Percentiles rank a stretch among this genome's conserved stretches.
Evolutionary conservation across 2,329 filamentous ascomycete genomes (phyloP).

Genomic region (Lasiodiplodia citricola): DNA sequence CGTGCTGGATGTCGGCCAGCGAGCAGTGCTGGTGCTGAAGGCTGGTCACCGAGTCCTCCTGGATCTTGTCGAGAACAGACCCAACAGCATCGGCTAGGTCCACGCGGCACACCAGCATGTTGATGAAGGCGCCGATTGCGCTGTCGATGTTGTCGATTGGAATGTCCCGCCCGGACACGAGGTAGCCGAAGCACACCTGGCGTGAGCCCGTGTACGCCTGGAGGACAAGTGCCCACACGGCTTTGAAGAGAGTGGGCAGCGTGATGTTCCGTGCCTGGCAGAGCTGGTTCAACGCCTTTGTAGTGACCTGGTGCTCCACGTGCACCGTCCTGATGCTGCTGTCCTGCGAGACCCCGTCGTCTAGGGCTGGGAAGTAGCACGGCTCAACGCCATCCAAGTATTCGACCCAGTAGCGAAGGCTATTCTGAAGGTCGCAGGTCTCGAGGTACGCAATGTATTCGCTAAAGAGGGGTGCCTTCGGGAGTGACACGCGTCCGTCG

Average conservation of each 20-base stretch:
- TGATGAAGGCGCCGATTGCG: slow-evolving; percentile 45
- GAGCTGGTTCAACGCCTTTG: slow-evolving; percentile 31
- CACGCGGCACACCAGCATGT: slow-evolving; percentile 46
- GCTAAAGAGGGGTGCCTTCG: slow-evolving; percentile 43
- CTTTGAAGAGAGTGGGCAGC: slow-evolving; percentile 52
- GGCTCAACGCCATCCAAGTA: slow-evolving; percentile 47
- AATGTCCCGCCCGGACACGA: slow-evolving; percentile 43
- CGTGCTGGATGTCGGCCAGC: slow-evolving; percentile 36
- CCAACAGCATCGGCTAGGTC: slow-evolving; percentile 37
- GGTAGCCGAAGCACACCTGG: slow-evolving; percentile 44
- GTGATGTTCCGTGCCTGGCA: slow-evolving; percentile 55
- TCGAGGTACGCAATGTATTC: slow-evolving; percentile 43
- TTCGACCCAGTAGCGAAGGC: slow-evolving; percentile 43
- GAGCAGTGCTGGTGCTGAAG: slow-evolving; percentile 36
- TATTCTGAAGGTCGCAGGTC: slow-evolving; percentile 27
- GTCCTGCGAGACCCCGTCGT: slow-evolving; percentile 28
- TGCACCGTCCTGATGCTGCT: slow-evolving; percentile 10
- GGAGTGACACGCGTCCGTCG: slow-evolving; percentile 40
- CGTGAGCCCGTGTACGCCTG: slow-evolving; percentile 35
- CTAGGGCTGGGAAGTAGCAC: slow-evolving; percentile 45
- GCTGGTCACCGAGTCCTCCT: neutral
- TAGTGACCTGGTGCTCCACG: slow-evolving; percentile 45
- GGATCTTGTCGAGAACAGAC: slow-evolving; percentile 30
- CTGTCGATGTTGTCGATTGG: slow-evolving; percentile 41
- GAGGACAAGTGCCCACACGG: slow-evolving; percentile 41